Evolutionary conservation across 257 asterid genomes (phyloP).

Genomic region (Solanum gracilifrons): DNA sequence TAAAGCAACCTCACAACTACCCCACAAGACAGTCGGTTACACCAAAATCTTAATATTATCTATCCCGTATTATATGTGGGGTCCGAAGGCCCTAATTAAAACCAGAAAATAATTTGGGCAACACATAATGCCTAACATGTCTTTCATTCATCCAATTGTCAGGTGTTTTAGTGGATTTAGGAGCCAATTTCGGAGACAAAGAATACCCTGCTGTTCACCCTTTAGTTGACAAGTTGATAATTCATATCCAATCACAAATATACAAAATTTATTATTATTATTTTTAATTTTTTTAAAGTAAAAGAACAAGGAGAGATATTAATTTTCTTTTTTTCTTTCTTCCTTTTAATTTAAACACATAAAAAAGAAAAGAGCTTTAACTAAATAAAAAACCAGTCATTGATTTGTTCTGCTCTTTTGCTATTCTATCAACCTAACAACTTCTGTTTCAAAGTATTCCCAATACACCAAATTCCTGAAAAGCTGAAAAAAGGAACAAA

Average conservation of each 20-base stretch:
- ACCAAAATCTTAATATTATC: background rate
- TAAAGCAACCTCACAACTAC: fast-evolving
- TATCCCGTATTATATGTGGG: background rate
- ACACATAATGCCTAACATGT: slow-evolving; percentile 6
- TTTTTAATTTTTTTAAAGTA: background rate
- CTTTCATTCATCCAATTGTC: slow-evolving; percentile 55
- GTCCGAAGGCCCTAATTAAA: background rate
- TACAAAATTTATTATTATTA: background rate
- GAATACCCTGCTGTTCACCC: slow-evolving; percentile 21
- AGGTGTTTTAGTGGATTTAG: slow-evolving; percentile 46
- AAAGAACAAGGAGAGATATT: background rate
- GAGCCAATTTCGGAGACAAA: slow-evolving; percentile 48
- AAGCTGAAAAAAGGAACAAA: background rate
- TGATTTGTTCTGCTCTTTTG: slow-evolving; percentile 6
- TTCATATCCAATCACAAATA: background rate
- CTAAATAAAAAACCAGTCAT: slow-evolving; percentile 13
- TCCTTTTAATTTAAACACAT: background rate
- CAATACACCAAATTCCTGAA: slow-evolving; percentile 1
- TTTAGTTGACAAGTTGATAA: slow-evolving; percentile 19
- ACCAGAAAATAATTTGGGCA: background rate
- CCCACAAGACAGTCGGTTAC: background rate
- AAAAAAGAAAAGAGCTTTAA: background rate
- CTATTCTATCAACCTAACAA: slow-evolving; percentile 26
- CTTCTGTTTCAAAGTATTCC: slow-evolving; percentile 5
- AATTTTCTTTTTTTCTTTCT: background rate